phyloP scores from a whole-genome alignment of 73 alveolate species.

The Paramecium sonneborni region DNA sequence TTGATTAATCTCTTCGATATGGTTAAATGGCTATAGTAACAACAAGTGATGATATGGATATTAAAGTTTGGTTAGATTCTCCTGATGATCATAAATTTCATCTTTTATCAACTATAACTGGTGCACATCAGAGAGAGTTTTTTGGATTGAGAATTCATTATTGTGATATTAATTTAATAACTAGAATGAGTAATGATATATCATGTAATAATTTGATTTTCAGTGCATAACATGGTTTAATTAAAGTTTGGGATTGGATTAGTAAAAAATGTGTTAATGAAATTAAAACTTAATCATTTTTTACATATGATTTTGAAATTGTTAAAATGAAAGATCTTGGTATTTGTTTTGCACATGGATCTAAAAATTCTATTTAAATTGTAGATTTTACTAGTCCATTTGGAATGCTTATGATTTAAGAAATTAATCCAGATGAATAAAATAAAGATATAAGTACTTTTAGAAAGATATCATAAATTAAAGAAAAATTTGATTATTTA shows the following conservation, averaged over 20 bases:
- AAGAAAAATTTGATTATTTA: not conserved
- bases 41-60: slow-evolving; percentile 59
- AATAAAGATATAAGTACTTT: slow-evolving; percentile 39
- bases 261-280: slow-evolving; percentile 52
- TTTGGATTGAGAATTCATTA: slow-evolving; percentile 36
- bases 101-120: not conserved
- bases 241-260: slow-evolving; percentile 54
- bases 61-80: slow-evolving; percentile 28
- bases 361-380: slow-evolving; percentile 2
- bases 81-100: slow-evolving; percentile 54
- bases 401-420: slow-evolving; percentile 34
- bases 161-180: not conserved
- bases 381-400: slow-evolving; percentile 35
- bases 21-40: slow-evolving; percentile 26
- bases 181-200: slow-evolving; percentile 19
- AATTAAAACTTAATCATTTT: slow-evolving; percentile 52
- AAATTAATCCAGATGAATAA: slow-evolving; percentile 47
- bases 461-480: not conserved
- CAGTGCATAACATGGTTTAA: slow-evolving; percentile 50
- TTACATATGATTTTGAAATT: slow-evolving; percentile 51
- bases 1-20: not conserved
- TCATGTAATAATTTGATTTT: slow-evolving; percentile 30
- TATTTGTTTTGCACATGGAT: slow-evolving; percentile 50
- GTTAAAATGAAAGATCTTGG: slow-evolving; percentile 31
- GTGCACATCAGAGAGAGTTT: slow-evolving; percentile 47